Base-by-base conservation (phyloP, 1,284 basidiomycete genomes). In the Hymenochaete sp. region DNA sequence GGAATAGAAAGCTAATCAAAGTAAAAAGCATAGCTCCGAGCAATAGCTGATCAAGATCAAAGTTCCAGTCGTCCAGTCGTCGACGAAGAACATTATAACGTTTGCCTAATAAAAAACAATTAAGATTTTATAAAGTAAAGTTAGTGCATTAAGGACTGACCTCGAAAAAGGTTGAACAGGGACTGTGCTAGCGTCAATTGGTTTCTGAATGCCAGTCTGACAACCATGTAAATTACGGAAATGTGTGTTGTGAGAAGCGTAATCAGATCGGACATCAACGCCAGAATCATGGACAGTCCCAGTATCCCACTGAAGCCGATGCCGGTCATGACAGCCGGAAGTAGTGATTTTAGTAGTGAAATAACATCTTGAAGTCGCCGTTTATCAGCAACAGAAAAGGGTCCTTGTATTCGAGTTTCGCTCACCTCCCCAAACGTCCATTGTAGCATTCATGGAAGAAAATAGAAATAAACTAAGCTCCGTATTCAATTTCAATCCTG, bases 21-120 rank as follows among this genome's bases (percentile, higher is more conserved):
- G 93, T 97, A 66, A 98, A 98, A 19, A 98, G 70, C 35, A 98
- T 83, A 0, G 95, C 95, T 11, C 95, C 95, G 24, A 98, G 81
- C 24, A 98, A 71, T 9, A 98, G 73, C 60, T 97, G 93, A 60
- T 98, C 95, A 21, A 95, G 71, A 52, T 95, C 89, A 59, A 97
- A 97, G 52, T 83, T 77, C 73, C 87, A 92, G 7, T 84, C 77
- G 60, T 98, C 93, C 4, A 82, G 80, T 24, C 93, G 79, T 39
- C 82, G 72, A 38, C 91, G 75, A 22, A 97, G 67, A 21, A 83
- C 73, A 58, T 96, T 96, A 60, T 78, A 84, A 43, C 90, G 75
- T 63, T 88, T 95, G 1, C 93, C 92, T 91, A 52, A 14, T 3
- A 16, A 18, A 18, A 13, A 8, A 24, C 49, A 45, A 22, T 11